These are phyloP conservation scores for Vachellia collinsii DNA, from an alignment of 306 rosid species.

Conservation along the genomic window DNA sequence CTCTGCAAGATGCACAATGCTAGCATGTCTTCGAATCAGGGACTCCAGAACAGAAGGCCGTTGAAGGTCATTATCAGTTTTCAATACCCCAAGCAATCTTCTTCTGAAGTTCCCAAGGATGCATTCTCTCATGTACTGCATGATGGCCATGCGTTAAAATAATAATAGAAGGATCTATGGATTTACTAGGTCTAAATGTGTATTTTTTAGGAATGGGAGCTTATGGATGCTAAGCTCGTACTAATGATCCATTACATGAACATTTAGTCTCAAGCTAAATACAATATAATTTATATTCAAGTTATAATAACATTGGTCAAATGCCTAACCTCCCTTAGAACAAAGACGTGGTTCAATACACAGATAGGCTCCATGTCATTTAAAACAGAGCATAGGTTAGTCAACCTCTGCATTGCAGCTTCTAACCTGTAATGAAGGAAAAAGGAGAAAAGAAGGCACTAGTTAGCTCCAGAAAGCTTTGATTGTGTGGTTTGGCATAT, in stretches of 20 bases:
- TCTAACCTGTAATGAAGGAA: slow-evolving; percentile 70
- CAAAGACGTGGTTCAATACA: slow-evolving; percentile 92
- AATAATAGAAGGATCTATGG: background rate
- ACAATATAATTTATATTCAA: background rate
- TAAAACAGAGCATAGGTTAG: slow-evolving; percentile 93
- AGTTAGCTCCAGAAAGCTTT: slow-evolving; percentile 16
- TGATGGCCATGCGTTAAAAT: slow-evolving; percentile 42
- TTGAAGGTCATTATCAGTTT: slow-evolving; percentile 95
- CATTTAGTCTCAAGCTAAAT: background rate
- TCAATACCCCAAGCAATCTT: slow-evolving; percentile 90
- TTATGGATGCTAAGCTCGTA: slow-evolving; percentile 10
- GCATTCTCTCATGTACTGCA: slow-evolving; percentile 99
- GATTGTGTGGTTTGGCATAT: slow-evolving; percentile 16
- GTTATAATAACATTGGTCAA: background rate
- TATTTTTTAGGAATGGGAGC: slow-evolving; percentile 20
- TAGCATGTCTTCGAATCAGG: slow-evolving; percentile 77
- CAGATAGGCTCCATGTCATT: slow-evolving; percentile 99
- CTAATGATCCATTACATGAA: slow-evolving; percentile 30
- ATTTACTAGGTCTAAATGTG: slow-evolving; percentile 23
- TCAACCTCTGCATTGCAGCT: slow-evolving; percentile 99
- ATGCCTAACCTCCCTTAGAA: slow-evolving; percentile 84
- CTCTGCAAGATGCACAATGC: slow-evolving; percentile 94
- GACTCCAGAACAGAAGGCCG: slow-evolving; percentile 93
- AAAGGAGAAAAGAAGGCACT: slow-evolving; percentile 17
- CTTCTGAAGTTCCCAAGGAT: slow-evolving; percentile 97